Evolutionary conservation across 257 asterid genomes (phyloP).

Genomic region (Rubia yunnanensis): DNA sequence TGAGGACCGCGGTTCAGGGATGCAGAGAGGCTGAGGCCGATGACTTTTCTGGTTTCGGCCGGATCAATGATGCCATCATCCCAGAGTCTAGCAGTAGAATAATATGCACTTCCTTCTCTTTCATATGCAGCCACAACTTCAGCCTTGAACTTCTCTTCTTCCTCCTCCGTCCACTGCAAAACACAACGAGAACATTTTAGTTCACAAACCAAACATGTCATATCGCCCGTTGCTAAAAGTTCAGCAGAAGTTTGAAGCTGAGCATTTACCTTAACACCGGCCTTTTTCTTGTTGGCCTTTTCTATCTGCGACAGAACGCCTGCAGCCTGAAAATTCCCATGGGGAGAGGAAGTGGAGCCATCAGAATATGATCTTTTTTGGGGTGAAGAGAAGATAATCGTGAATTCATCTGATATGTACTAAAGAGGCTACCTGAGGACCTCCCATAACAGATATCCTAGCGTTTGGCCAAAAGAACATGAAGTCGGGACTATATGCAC

Average conservation of each 20-base stretch:
- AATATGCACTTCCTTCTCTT: conserved; percentile 76
- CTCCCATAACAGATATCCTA: conserved; percentile 96
- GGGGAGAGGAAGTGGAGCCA: no score
- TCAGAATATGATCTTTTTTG: not conserved
- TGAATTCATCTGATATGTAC: not conserved
- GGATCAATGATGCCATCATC: conserved; percentile 96
- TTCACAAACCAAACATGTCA: no score
- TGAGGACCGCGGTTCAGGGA: conserved; percentile 47
- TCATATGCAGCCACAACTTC: conserved; percentile 75
- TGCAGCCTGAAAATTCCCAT: conserved; percentile 62
- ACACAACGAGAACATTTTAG: not conserved
- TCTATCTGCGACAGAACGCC: conserved; percentile 89
- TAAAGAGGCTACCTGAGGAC: conserved; percentile 67
- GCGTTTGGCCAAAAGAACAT: conserved; percentile 98
- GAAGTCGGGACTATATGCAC: conserved; percentile 90
- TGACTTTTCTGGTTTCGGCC: conserved; percentile 74
- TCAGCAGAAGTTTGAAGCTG: not conserved
- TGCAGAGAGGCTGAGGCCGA: conserved; percentile 78
- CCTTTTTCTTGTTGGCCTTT: conserved; percentile 57
- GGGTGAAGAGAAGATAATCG: not conserved
- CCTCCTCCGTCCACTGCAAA: conserved; percentile 77
- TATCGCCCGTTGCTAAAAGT: no score
- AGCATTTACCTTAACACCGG: conserved; percentile 49
- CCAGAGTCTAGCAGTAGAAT: conserved; percentile 95
- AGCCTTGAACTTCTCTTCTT: conserved; percentile 72